Evolutionary conservation across 768 basidiomycete genomes (phyloP).

Genomic region (Cantharellus cinnabarinus): DNA sequence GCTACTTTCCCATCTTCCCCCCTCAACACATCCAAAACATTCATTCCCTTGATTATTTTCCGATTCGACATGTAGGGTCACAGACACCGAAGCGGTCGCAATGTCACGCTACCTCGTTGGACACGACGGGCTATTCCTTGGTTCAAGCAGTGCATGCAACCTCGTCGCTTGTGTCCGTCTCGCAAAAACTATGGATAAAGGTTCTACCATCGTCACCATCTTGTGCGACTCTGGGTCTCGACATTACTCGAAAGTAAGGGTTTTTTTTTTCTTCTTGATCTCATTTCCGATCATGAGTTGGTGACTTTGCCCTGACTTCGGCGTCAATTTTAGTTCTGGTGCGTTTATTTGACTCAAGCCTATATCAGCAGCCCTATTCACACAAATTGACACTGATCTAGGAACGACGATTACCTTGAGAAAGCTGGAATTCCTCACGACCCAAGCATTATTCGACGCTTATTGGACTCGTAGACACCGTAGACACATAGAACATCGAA

Average conservation of each 20-base stretch:
- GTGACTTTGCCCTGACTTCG: not conserved
- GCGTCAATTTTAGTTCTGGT: conserved; percentile 28
- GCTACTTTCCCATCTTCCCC: conserved; percentile 1
- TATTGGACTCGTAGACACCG: conserved; percentile 6
- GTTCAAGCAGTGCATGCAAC: conserved; percentile 92
- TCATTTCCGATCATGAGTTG: not conserved
- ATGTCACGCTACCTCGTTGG: conserved; percentile 89
- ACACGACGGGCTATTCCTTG: conserved; percentile 82
- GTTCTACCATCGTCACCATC: conserved; percentile 66
- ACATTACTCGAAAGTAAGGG: conserved; percentile 74
- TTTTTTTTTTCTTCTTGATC: not conserved
- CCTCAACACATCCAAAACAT: not conserved
- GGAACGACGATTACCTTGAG: conserved; percentile 34
- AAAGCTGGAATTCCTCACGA: conserved; percentile 25
- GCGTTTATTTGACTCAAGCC: conserved; percentile 9
- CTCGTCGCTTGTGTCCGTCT: conserved; percentile 79
- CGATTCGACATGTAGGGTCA: conserved; percentile 32
- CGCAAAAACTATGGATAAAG: conserved; percentile 28
- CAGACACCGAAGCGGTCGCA: conserved; percentile 81
- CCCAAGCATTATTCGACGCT: conserved; percentile 20
- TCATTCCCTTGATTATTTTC: not conserved
- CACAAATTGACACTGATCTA: conserved; percentile 8
- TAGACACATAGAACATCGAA: no score
- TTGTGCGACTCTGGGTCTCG: conserved; percentile 79
- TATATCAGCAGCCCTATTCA: no score